A percentile compares a stretch with the other conserved stretches of the same genome.
phyloP scores from a whole-genome alignment of 140 eudicot genomes.

The Anethum foeniculum region DNA sequence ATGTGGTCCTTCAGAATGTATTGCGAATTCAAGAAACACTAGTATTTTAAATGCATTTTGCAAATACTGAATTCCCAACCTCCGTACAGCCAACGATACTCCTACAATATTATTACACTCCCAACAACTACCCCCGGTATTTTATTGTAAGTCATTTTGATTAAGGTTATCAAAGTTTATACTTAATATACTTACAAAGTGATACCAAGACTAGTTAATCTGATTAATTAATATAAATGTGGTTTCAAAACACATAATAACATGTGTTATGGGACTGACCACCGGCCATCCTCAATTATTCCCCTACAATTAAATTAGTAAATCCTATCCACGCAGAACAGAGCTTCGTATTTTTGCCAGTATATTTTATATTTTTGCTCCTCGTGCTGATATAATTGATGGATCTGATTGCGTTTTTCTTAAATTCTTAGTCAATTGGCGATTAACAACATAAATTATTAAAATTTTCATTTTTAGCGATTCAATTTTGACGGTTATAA shows the following conservation, averaged over 20 bases:
- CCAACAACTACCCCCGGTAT: not conserved
- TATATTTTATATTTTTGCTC: not conserved
- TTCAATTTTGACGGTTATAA: too few species aligned
- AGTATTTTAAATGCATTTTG: not conserved
- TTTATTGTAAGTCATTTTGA: not conserved
- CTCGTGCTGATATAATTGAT: not conserved
- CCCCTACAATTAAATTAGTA: too few species aligned
- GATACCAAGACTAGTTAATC: not conserved
- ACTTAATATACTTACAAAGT: not conserved
- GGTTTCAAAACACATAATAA: too few species aligned
- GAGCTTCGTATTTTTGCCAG: not conserved
- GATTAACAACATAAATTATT: too few species aligned
- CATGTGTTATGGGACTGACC: not conserved
- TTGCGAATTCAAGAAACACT: not conserved
- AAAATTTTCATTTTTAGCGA: too few species aligned
- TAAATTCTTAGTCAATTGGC: too few species aligned
- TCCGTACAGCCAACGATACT: not conserved
- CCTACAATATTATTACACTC: not conserved
- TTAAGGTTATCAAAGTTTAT: not conserved
- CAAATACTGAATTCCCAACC: not conserved
- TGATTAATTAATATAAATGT: too few species aligned
- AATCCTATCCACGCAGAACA: too few species aligned
- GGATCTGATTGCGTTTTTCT: not conserved
- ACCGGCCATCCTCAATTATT: not conserved
- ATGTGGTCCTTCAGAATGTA: not conserved